phyloP scores from a whole-genome alignment of 108 stramenopile genomes.

The Conticribra guillardii region DNA sequence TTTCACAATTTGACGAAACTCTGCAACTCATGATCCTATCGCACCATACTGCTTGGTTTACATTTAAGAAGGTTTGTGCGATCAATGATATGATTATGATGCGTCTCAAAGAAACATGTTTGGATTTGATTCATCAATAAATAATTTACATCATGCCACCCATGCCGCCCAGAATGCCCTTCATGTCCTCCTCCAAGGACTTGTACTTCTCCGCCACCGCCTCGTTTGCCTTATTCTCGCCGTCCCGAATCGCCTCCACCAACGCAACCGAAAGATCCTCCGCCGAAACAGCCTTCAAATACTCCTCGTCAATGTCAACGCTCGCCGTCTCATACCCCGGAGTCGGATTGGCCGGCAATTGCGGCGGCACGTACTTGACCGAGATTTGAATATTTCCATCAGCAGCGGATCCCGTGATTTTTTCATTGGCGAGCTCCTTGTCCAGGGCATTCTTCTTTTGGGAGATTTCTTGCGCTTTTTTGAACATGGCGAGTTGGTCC shows the following conservation, averaged over 20 bases:
- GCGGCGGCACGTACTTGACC: slow-evolving; percentile 72
- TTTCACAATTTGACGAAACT: too few relatives aligned
- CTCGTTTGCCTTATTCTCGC: slow-evolving; percentile 62
- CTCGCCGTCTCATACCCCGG: slow-evolving; percentile 72
- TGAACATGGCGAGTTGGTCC: slow-evolving; percentile 92
- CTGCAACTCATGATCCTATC: too few relatives aligned
- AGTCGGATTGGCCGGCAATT: slow-evolving; percentile 83
- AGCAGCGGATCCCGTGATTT: slow-evolving; percentile 59
- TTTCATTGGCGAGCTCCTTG: slow-evolving; percentile 62
- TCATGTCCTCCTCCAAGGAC: slow-evolving; percentile 68
- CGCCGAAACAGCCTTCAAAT: slow-evolving; percentile 58
- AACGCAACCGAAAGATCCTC: slow-evolving; percentile 68
- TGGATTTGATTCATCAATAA: too few relatives aligned
- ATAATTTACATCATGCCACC: too few relatives aligned
- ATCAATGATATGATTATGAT: too few relatives aligned
- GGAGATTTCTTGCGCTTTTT: slow-evolving; percentile 89
- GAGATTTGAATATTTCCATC: slow-evolving; percentile 75
- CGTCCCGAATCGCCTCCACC: slow-evolving; percentile 70
- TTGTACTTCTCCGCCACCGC: slow-evolving; percentile 72
- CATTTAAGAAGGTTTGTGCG: too few relatives aligned
- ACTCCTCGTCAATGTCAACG: slow-evolving; percentile 82
- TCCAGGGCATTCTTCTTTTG: slow-evolving; percentile 76
- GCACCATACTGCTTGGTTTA: too few relatives aligned
- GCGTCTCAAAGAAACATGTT: too few relatives aligned
- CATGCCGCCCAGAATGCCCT: slow-evolving; percentile 51